Percentiles rank a stretch among this genome's conserved stretches.
Evolutionary conservation across 2,329 filamentous ascomycete genomes (phyloP).

Genomic region (Claviceps spartinae): DNA sequence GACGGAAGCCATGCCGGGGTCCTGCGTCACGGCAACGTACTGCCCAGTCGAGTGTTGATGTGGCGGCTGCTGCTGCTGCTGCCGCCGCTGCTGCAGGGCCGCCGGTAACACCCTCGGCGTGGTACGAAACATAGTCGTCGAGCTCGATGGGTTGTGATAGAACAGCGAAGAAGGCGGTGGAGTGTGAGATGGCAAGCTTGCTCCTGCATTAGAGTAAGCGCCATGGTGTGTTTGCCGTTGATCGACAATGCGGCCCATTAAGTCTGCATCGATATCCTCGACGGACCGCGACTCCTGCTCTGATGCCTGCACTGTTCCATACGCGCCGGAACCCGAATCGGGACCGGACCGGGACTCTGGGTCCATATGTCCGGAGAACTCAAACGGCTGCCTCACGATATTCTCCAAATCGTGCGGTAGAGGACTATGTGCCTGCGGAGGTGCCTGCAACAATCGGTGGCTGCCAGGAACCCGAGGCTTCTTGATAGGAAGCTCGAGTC

Average conservation of each 20-base stretch:
- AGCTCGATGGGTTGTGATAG: slow-evolving; percentile 1
- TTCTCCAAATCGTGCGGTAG: background rate
- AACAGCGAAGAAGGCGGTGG: slow-evolving; percentile 2
- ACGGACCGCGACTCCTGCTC: slow-evolving; percentile 4
- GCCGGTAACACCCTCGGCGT: slow-evolving; percentile 2
- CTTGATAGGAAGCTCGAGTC: slow-evolving; percentile 5
- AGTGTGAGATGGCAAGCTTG: slow-evolving; percentile 1
- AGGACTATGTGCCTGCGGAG: background rate
- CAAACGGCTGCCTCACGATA: background rate
- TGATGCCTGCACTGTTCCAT: background rate
- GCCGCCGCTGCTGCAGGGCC: slow-evolving; percentile 2
- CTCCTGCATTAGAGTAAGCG: slow-evolving; percentile 1
- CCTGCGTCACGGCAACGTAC: slow-evolving; percentile 1
- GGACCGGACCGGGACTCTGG: background rate
- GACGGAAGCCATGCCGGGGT: background rate
- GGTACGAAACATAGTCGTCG: slow-evolving; percentile 1
- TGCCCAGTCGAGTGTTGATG: background rate
- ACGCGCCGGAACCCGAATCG: background rate
- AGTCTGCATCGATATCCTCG: background rate
- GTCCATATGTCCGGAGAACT: background rate
- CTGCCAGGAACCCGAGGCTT: slow-evolving; percentile 4
- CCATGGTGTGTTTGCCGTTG: background rate
- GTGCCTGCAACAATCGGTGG: background rate
- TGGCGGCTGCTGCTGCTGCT: background rate
- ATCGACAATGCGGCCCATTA: background rate